These are phyloP conservation scores for Cylindrotheca closterium DNA, from an alignment of 108 stramenopile species.

Conservation along the genomic window DNA sequence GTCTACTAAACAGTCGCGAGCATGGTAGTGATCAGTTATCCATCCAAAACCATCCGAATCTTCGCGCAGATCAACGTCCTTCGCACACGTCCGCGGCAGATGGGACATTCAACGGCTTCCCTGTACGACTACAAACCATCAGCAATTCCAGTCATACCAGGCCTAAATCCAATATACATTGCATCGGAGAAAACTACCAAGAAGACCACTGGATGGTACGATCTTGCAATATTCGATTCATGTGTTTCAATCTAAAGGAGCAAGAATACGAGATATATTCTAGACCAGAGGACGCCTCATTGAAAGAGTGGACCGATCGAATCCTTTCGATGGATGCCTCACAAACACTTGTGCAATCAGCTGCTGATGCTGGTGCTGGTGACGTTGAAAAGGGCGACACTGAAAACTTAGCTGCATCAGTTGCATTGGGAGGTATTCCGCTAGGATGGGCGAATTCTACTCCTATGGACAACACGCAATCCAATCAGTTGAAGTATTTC, in stretches of 20 bases:
- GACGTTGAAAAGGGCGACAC: background rate
- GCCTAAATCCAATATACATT: conserved; percentile 25
- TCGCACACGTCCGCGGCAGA: no score
- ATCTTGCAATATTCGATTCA: conserved; percentile 44
- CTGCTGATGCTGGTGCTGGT: background rate
- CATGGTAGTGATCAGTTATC: no score
- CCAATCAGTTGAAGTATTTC: conserved; percentile 38
- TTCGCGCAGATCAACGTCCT: no score
- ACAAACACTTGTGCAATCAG: background rate
- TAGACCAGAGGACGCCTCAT: conserved; percentile 13
- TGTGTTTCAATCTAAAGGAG: conserved; percentile 35
- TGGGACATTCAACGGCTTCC: conserved; percentile 29
- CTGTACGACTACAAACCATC: conserved; percentile 22
- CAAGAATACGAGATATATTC: conserved; percentile 24
- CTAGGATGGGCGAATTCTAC: conserved; percentile 37
- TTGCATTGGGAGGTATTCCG: conserved; percentile 60
- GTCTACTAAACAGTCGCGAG: no score
- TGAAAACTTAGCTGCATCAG: background rate
- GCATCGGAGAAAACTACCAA: conserved; percentile 40
- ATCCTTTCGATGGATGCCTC: conserved; percentile 8
- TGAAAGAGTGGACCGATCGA: conserved; percentile 4
- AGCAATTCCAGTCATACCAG: conserved; percentile 14
- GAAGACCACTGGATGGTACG: conserved; percentile 25
- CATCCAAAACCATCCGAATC: no score
- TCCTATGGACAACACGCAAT: conserved; percentile 10